A percentile compares a stretch with the other conserved stretches of the same genome.
phyloP scores from a whole-genome alignment of 352 stramenopile species.

The Globisporangium canariense region DNA sequence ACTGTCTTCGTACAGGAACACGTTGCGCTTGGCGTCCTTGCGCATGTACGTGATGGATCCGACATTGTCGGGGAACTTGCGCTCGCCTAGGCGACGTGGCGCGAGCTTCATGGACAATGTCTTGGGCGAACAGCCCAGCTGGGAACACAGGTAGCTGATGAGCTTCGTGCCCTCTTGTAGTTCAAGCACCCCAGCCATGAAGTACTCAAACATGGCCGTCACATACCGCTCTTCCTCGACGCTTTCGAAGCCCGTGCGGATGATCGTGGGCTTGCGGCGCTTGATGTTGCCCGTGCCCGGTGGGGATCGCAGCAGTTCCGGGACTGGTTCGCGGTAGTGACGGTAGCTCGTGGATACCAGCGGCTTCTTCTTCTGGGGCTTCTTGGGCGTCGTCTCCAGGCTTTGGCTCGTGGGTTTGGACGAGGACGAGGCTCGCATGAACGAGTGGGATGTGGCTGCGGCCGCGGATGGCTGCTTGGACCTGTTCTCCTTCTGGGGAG shows the following conservation, averaged over 20 bases:
- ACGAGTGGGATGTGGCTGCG: not conserved
- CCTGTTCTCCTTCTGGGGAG: constrained; percentile 5
- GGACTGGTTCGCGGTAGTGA: not conserved
- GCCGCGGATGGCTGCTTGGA: not conserved
- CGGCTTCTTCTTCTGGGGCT: constrained; percentile 7
- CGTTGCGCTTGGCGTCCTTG: constrained; percentile 19
- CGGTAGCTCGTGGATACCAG: not conserved
- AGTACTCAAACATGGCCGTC: constrained; percentile 57
- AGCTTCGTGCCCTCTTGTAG: constrained; percentile 54
- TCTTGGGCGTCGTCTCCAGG: constrained; percentile 3
- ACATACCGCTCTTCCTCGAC: constrained; percentile 62
- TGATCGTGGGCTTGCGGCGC: constrained; percentile 55
- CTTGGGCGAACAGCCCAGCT: constrained; percentile 51
- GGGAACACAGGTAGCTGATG: constrained; percentile 52
- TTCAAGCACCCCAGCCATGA: constrained; percentile 50
- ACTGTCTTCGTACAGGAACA: not conserved
- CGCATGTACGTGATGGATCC: constrained; percentile 49
- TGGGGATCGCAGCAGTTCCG: constrained; percentile 12
- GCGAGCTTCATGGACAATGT: constrained; percentile 72
- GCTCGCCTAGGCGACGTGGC: constrained; percentile 40
- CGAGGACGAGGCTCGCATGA: not conserved
- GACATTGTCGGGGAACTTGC: constrained; percentile 57
- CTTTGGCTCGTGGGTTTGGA: not conserved
- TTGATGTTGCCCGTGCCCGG: constrained; percentile 22
- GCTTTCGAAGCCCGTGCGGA: constrained; percentile 70